Evolutionary conservation across 2,329 filamentous ascomycete species (phyloP), one percentile per base, ranked within the genome.

Genomic region (Hortaea sp.): DNA sequence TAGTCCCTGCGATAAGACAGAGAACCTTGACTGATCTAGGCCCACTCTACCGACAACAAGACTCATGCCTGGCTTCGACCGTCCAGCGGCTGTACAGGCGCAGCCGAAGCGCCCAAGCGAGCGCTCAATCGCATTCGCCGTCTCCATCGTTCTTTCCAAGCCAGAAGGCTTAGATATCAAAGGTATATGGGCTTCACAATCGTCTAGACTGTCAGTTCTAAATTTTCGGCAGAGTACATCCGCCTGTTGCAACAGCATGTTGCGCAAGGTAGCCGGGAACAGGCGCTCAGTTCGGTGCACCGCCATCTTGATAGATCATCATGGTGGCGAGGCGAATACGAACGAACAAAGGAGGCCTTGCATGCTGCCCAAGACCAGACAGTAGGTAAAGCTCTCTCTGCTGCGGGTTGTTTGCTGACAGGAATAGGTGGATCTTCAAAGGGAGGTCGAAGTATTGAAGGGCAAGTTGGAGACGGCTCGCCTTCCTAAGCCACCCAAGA

Each of bases 251-350:
- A 64, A 27, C 53, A 58, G 39, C 64, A 69, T n/a, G 57, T 59
- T 40, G 56, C 51, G 28, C 51, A 56, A 43, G 54, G 54, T 10
- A 49, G 49, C 7, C 53, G 58, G 11, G 48, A 56, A 1, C 47
- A 52, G 27, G 46, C 58, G 3, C 47, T 59, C 12, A 56, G 51
- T 29, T 54, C 61, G 11, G 41, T 51, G 0, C 53, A 61, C 37
- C 58, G 54, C 7, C 63, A 69, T 40, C 54, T 72, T 20, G 66
- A 71, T 47, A 57, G 65, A 10, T 63, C 65, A 7, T 53, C 62
- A 4, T 70, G 63, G 46, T 71, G 68, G 69, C 55, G 55, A 1
- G 46, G 54, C 1, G 53, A 62, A 40, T 58, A 53, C 35, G 57
- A 61, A 41, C 52, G 56, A 5, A 44, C 45, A n/a, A 52, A 53